These are phyloP conservation scores for Neofusicoccum umdonicola DNA, from an alignment of 2,329 filamentous ascomycete genomes.

Conservation along the genomic window DNA sequence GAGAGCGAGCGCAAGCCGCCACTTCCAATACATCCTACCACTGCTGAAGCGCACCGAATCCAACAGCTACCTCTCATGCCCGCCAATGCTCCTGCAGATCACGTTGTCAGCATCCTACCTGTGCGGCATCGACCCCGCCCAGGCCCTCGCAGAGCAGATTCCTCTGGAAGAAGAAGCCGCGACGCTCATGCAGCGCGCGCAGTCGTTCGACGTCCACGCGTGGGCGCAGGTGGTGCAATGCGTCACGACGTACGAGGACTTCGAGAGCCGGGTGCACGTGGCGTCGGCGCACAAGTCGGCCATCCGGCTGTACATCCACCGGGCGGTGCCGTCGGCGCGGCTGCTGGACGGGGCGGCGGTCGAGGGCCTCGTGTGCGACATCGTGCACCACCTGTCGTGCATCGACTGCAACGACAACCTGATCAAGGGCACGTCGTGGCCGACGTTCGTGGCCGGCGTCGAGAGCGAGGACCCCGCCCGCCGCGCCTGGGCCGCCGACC, in stretches of 20 bases:
- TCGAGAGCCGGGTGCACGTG: constrained; percentile 34
- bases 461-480: constrained; percentile 50
- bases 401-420: constrained; percentile 51
- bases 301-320: constrained; percentile 40
- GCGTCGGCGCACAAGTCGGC: constrained; percentile 39
- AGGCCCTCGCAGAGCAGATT: not conserved
- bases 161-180: constrained; percentile 26
- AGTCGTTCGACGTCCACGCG: constrained; percentile 31
- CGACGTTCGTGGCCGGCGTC: constrained; percentile 57
- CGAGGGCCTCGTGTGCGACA: constrained; percentile 46
- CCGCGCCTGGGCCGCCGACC: constrained; percentile 53
- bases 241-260: constrained; percentile 33
- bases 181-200: constrained; percentile 26
- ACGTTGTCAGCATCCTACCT: constrained; percentile 38
- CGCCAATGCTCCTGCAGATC: constrained; percentile 33
- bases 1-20: constrained; percentile 19
- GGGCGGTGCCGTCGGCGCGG: constrained; percentile 27
- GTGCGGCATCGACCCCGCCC: constrained; percentile 22
- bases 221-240: constrained; percentile 34
- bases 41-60: constrained; percentile 39
- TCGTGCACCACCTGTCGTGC: constrained; percentile 51
- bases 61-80: constrained; percentile 41
- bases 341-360: not conserved
- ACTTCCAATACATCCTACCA: constrained; percentile 16
- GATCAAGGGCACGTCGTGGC: constrained; percentile 62